Evolutionary conservation across 2,329 filamentous ascomycete species (phyloP), one percentile per base, ranked within the genome.

Genomic region (Ceratocystis albifundus): DNA sequence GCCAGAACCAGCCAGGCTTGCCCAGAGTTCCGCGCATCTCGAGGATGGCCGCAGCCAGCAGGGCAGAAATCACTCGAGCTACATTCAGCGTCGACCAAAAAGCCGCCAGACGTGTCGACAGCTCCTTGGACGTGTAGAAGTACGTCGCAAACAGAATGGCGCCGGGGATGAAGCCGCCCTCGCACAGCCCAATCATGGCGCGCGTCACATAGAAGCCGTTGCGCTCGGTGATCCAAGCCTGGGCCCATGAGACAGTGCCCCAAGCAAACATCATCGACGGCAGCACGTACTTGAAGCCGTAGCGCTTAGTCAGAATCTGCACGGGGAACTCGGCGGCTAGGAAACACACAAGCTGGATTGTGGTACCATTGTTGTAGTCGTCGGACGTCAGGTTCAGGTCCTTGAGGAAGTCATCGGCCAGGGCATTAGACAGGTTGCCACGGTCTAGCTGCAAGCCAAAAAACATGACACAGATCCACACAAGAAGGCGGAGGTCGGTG

Each of bases 71-170:
- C 3, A 61, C 57, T 71, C 73, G 71, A 4, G 75, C 75, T 48
- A 78, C 70, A 65, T 77, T 79, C 30, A 80, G 74, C 1, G 78
- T 79, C 0, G 77, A 78, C 88, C 87, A 90, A 74, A 90, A 90
- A 71, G 80, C 85, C 55, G 84, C 84, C 8, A 90, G 77, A 0
- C 88, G 82, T 41, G 82, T 79, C 0, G 87, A 85, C 0, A 90
- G 76, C 72, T 90, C 88, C 64, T 78, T 79, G 0, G 82, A 83
- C 2, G 82, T 89, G 76, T 89, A 90, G 74, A 87, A 90, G 73
- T 90, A 90, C 1, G 83, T 85, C 0, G 88, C 78, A 72, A 88
- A 89, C 1, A 87, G 76, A 62, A 88, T 82, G 10, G 80, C 81
- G 69, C 80, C 81, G 1, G 82, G 82, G 64, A 84, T 84, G 69